phyloP scores from a whole-genome alignment of 768 basidiomycete species.

The Lactifluus echinatus region DNA sequence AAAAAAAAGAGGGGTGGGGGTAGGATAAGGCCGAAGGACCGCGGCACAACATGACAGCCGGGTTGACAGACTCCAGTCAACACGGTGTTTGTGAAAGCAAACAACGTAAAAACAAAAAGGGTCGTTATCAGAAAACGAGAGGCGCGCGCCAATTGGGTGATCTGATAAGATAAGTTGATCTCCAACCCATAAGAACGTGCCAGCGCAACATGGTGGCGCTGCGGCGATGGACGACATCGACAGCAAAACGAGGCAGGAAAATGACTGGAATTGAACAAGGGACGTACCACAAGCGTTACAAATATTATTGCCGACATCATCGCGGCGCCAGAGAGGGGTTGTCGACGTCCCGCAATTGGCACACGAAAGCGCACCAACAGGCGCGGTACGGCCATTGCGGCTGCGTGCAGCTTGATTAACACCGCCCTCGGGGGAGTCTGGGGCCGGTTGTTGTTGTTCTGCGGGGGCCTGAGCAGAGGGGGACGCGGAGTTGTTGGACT shows the following conservation, averaged over 20 bases:
- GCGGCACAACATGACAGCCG: background rate
- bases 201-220: slow-evolving; percentile 11
- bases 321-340: slow-evolving; percentile 84
- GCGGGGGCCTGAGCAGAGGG: slow-evolving; percentile 23
- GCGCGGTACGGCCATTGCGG: slow-evolving; percentile 25
- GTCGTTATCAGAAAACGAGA: slow-evolving; percentile 25
- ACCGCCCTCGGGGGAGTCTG: slow-evolving; percentile 16
- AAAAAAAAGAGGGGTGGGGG: background rate
- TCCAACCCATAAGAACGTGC: slow-evolving; percentile 12
- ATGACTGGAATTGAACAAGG: slow-evolving; percentile 16
- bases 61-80: background rate
- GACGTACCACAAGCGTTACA: slow-evolving; percentile 91
- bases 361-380: slow-evolving; percentile 73
- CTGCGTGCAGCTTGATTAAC: slow-evolving; percentile 9
- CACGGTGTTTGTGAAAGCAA: slow-evolving; percentile 11
- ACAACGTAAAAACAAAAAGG: background rate
- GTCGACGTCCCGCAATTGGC: slow-evolving; percentile 85
- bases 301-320: slow-evolving; percentile 87
- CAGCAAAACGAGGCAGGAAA: slow-evolving; percentile 21
- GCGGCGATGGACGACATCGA: slow-evolving; percentile 9
- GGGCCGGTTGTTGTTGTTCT: slow-evolving; percentile 9
- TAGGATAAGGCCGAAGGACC: too few species aligned
- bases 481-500: slow-evolving; percentile 21
- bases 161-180: slow-evolving; percentile 23
- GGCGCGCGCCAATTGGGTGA: slow-evolving; percentile 25